Conservation (phyloP, 1,284 basidiomycete genomes). For the Cerioporus squamosus region DNA sequence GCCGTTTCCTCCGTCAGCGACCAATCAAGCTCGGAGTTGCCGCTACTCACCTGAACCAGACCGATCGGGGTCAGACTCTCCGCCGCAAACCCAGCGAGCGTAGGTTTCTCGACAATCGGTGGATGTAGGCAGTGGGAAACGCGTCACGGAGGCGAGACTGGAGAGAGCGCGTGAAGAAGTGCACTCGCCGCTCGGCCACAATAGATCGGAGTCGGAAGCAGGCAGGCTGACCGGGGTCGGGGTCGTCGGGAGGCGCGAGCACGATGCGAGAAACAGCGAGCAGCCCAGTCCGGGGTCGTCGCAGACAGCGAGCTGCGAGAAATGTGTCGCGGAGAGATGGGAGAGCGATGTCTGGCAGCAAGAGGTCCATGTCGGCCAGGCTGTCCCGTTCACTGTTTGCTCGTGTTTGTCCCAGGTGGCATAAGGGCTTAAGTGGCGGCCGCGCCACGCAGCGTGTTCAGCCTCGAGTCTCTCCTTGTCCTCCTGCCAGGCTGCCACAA, state of each 20-base stretch:
- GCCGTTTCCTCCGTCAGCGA: slow-evolving; percentile 13
- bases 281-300: neutral
- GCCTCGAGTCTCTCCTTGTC: no score
- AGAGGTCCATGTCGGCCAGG: no score
- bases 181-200: neutral
- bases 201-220: slow-evolving; percentile 4
- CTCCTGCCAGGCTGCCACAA: no score
- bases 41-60: slow-evolving; percentile 8
- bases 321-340: no score
- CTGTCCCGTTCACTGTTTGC: no score
- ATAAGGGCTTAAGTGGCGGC: no score
- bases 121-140: slow-evolving; percentile 1
- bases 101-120: neutral
- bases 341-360: no score
- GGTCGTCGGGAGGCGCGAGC: neutral
- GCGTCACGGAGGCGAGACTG: neutral
- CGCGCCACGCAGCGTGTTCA: no score
- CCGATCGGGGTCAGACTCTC: slow-evolving; percentile 1
- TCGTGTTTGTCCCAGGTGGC: no score
- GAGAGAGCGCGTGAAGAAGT: neutral
- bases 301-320: no score
- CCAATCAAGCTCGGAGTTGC: slow-evolving; percentile 7
- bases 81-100: neutral
- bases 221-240: slow-evolving; percentile 3
- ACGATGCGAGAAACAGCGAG: neutral